Evolutionary conservation across 2,329 filamentous ascomycete species (phyloP), one percentile per base, ranked within the genome.

Genomic region (Coleophoma cylindrospora): DNA sequence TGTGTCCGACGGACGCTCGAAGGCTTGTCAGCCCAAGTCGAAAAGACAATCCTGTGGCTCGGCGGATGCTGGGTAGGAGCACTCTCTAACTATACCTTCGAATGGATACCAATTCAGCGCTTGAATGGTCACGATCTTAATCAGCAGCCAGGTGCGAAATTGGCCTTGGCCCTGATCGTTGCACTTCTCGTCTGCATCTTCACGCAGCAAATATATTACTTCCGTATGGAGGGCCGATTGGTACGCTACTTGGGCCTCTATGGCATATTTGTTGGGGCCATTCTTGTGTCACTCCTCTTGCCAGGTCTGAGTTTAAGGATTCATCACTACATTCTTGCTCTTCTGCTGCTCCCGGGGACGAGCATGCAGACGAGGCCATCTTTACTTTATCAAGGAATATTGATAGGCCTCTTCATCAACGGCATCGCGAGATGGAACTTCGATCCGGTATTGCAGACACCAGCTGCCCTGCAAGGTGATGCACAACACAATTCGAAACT

Each of bases 371-470:
- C 89, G 6, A 81, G 94, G 0, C 87, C 89, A 0, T 86, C 85
- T 0, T 74, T 97, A 9, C 68, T 96, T 2, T 97, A 94, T 63
- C 92, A 97, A 67, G 94, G 94, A 11, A 74, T 99, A 2, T 75
- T 99, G 0, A 73, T 97, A 8, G 94, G 94, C 0, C 77, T 97
- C 0, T 97, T 96, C 67, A 85, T 96, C 70, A 96, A 96, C 65
- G 92, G 94, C 47, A 83, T 95, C 52, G 92, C 91, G 4, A 80
- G 92, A 40, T 97, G 94, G 94, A 91, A 91, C 0, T 99, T 95
- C 66, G 91, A 90, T 54, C 79, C 87, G 1, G 82, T 99, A 43
- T 78, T 99, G 14, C 86, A 99, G 69, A 97, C 94, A 0, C 81
- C 88, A 0, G 77, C 69, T 1, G 83, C 84, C 1, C 70, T 99